Evolutionary conservation across 2,329 filamentous ascomycete species (phyloP), one percentile per base, ranked within the genome.

Genomic region (Phyllosticta capitalensis): DNA sequence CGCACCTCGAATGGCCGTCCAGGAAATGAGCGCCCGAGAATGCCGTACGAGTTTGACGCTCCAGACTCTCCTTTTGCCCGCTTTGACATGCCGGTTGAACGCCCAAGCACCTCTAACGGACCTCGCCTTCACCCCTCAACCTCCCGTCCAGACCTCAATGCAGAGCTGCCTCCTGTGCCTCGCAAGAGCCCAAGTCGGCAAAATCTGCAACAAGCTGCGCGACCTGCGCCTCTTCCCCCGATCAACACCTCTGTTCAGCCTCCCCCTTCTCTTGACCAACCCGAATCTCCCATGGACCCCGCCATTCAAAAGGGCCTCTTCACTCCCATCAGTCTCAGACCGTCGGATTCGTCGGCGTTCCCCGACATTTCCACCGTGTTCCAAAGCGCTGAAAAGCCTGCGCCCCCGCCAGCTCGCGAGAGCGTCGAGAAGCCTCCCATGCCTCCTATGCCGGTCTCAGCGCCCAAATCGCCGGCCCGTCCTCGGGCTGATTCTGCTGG

Each of bases 261-360:
- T 49, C 72, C 68, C 9, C 56, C 62, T 14, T 58, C 67, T 33
- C 62, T 62, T 9, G 64, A 66, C 21, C 61, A 65, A 38, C 72
- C 68, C n/a, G 69, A 73, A 52, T 74, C 71, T 4, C 72, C 72
- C 17, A 65, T 74, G 64, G 72, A 75, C 54, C 73, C 72, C 9
- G 73, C 73, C 2, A 72, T 75, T 38, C 71, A 74, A 51, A 61
- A 64, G 49, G 72, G 70, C n/a, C 57, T 66, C 1, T 61, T 67
- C 10, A 66, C 62, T 38, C 63, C 67, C 17, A 64, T 63, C 20
- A 45, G 14, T n/a, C 14, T 45, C 12, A 65, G 64, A 28, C 64
- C 62, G 6, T 49, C 50, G 3, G 58, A 60, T 22, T 45, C 58
- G 5, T 55, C 52, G 38, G 58, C 58, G 12, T 53, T 60, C 12